Conservation (phyloP, 371 early-diverging fungal genomes). For the Mucor piriformis region DNA sequence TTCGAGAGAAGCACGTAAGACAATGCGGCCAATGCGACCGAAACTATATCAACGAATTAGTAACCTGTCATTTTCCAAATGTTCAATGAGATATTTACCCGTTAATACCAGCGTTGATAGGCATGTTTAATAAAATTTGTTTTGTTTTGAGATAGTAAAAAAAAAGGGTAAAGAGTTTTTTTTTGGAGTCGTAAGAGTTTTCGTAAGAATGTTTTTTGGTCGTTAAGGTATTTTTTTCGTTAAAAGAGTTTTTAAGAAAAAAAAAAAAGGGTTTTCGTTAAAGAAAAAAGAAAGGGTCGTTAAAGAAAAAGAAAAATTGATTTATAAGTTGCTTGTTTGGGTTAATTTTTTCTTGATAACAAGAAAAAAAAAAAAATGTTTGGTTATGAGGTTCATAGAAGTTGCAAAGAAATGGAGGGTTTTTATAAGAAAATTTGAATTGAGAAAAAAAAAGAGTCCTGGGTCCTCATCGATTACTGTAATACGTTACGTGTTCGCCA, state of each 20-base stretch:
- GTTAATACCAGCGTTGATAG: conserved; percentile 46
- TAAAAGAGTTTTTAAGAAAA: conserved; percentile 5
- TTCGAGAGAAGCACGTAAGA: conserved; percentile 89
- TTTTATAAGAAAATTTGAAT: conserved; percentile 16
- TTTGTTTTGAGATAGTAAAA: conserved; percentile 6
- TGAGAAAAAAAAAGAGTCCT: background rate
- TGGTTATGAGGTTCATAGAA: conserved; percentile 21
- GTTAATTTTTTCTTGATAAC: conserved; percentile 18
- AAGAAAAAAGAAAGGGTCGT: conserved; percentile 20
- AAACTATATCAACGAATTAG: conserved; percentile 56
- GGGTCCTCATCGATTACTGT: conserved; percentile 24
- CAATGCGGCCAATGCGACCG: conserved; percentile 99
- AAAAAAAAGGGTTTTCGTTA: background rate
- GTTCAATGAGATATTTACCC: conserved; percentile 27
- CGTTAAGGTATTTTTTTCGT: conserved; percentile 23
- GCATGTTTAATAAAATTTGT: conserved; percentile 29
- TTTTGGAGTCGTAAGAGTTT: conserved; percentile 5
- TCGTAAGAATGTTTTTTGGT: conserved; percentile 11
- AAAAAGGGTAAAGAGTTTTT: conserved; percentile 10
- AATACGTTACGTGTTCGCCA: conserved; percentile 21
- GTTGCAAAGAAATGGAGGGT: conserved; percentile 1
- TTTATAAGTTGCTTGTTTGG: conserved; percentile 19
- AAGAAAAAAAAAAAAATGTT: conserved; percentile 23
- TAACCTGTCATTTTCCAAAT: background rate
- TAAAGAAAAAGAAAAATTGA: conserved; percentile 19